Percentiles rank a stretch among this genome's conserved stretches.
These are phyloP conservation scores for Picea abies DNA, from an alignment of 83 land plant species.

Conservation along the genomic window DNA sequence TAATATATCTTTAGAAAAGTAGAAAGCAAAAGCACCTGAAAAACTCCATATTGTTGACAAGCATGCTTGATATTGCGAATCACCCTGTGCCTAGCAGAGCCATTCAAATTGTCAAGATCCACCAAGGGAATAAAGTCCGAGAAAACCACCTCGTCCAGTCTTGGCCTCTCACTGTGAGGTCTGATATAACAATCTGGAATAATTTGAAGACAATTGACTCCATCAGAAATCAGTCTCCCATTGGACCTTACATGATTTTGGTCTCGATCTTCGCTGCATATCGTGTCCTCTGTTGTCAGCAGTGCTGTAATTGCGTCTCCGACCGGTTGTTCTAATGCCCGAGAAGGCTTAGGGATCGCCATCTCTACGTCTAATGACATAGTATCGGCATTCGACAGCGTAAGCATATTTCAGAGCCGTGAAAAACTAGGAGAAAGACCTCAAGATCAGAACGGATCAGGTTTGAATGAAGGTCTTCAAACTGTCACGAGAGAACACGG, in stretches of 20 bases:
- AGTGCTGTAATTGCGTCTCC: not conserved
- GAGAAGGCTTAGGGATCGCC: too few relatives aligned
- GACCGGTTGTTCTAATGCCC: too few relatives aligned
- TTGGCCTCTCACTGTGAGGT: slow-evolving; percentile 43
- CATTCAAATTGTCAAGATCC: slow-evolving; percentile 28
- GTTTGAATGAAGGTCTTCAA: too few relatives aligned
- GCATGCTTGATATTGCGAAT: slow-evolving; percentile 15
- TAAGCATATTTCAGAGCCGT: too few relatives aligned
- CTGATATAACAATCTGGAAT: slow-evolving; percentile 32
- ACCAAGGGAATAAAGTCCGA: slow-evolving; percentile 30
- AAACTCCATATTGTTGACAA: slow-evolving; percentile 25
- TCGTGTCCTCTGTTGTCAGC: not conserved
- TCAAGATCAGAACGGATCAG: too few relatives aligned
- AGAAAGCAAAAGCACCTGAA: slow-evolving; percentile 11
- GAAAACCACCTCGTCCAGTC: slow-evolving; percentile 11
- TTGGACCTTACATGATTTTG: too few relatives aligned
- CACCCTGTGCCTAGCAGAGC: not conserved
- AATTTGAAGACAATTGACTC: not conserved
- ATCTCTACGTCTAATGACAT: too few relatives aligned
- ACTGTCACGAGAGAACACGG: too few relatives aligned
- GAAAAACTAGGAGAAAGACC: too few relatives aligned
- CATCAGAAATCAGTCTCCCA: not conserved
- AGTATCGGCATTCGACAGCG: too few relatives aligned
- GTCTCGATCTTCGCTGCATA: too few relatives aligned
- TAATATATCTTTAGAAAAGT: too few relatives aligned